Base-by-base conservation (phyloP, 805 yeast species). In the Lachancea sp. region DNA sequence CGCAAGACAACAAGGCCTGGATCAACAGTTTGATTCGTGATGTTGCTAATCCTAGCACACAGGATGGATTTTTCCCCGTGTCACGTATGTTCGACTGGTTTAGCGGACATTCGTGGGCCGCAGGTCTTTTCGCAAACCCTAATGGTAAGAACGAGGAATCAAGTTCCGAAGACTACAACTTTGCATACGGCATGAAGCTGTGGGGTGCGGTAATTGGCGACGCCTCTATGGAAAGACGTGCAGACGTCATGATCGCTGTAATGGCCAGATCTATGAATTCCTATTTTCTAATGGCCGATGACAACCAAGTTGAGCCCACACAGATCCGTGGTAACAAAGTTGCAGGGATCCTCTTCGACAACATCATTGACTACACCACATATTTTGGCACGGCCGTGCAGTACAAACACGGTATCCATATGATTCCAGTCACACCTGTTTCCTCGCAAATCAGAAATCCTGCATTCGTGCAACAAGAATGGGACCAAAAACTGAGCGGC, bases 71-170 rank as follows among this genome's bases (percentile, higher is more conserved):
- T 49, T 84, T 81, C 70, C 90, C 91, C 2, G 76, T 73, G 10
- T 78, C 72, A 36, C 71, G 90, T 48, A 68, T 71, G 45, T 84
- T 83, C 63, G 89, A 83, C 60, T 84, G 85, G 78, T 84, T 63
- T 63, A 66, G 70, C 50, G 90, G 91, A 7, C 91, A 84, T 57
- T 77, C 85, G 25, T 81, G 85, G 81, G 89, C 90, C 8, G 74
- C 76, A 50, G 91, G 91, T 2, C 57, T 84, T 18, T 77, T 73
- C 55, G 75, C 71, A 11, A 70, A 77, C 36, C 78, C 75, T 2
- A 86, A 81, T 58, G 89, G 90, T 33, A 78, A 80, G 52, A 83
- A 82, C 57, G 82, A 82, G 59, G 89, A 82, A 58, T 76, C 84
- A 10, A 65, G 82, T 15, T 77, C 85, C 35, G 91, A 85, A 58